Base-by-base conservation (phyloP, 2,329 filamentous ascomycete species). In the Diaporthe australafricana region DNA sequence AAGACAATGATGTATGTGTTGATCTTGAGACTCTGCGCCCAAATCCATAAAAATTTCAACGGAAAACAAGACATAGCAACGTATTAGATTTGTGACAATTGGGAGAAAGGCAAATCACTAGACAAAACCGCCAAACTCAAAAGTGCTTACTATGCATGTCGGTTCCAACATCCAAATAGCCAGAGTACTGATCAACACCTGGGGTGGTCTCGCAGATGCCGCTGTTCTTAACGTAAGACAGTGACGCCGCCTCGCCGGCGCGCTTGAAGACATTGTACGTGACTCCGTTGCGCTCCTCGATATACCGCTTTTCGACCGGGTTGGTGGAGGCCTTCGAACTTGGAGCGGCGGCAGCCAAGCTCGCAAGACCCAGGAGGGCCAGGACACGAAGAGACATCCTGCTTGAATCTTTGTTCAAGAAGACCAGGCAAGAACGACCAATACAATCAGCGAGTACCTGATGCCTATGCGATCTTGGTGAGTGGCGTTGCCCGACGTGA, bases 171-270 rank as follows among this genome's bases (percentile, higher is more conserved):
- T 81, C 81, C 72, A 90, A 63, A 79, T 88, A 88, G 9, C 86
- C 86, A 5, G 85, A 87, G 75, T 86, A 86, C 72, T 85, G 84
- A 38, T 85, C 87, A 2, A 87, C 86, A 1, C 84, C 84, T 0
- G 81, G 80, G 0, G 85, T 88, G 0, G 84, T 87, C 77, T 88
- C 86, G 75, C 86, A 88, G 69, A 87, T 81, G 55, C 86, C 81
- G 0, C 86, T 87, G 74, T 88, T 87, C 30, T 82, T 84, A 32
- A 88, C 85, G 70, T 84, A 87, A 27, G 85, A 81, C 55, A 88
- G 74, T 32, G 78, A 83, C 1, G 83, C 81, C 50, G 80, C 81
- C 1, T 85, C 86, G 1, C 81, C 82, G n/a, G 81, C 81, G 76
- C 87, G 85, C 72, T 87, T 82, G 71, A 86, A 87, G 45, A 87